Evolutionary conservation across 345 rosid species (phyloP).

Genomic region (Populus ilicifolia): DNA sequence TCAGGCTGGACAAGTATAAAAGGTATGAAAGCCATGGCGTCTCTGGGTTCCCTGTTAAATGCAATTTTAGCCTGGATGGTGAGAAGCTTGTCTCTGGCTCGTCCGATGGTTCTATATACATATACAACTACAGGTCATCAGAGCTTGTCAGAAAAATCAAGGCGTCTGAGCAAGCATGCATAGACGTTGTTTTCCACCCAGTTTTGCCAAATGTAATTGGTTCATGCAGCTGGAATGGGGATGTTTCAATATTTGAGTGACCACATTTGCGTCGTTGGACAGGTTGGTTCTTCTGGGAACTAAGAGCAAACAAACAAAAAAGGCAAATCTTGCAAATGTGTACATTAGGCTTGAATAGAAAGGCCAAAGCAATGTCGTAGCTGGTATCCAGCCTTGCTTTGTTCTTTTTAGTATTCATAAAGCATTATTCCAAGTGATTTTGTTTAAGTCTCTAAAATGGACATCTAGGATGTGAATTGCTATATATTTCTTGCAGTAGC

Average conservation of each 20-base stretch:
- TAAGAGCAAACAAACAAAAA: background rate
- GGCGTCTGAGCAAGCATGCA: conserved; percentile 64
- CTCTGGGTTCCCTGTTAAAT: conserved; percentile 78
- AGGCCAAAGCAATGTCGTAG: background rate
- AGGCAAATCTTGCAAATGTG: background rate
- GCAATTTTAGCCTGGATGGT: conserved; percentile 73
- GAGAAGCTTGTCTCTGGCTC: conserved; percentile 65
- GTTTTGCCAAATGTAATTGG: conserved; percentile 55
- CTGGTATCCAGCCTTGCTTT: background rate
- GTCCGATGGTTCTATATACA: conserved; percentile 67
- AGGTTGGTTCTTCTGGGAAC: background rate
- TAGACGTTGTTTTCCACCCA: conserved; percentile 68
- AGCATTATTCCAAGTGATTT: background rate
- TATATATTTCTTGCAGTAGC: background rate
- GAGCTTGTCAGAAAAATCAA: conserved; percentile 50
- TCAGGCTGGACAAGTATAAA: conserved; percentile 74
- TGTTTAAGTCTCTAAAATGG: background rate
- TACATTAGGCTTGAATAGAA: background rate
- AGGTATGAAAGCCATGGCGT: conserved; percentile 71
- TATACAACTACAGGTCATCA: conserved; percentile 45
- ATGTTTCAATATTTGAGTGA: conserved; percentile 44
- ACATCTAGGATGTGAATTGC: background rate
- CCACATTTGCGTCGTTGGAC: background rate
- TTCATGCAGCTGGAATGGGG: conserved; percentile 76
- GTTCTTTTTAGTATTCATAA: background rate